Conservation (phyloP, 2,329 filamentous ascomycete species). For the Tolypocladium tropicale region DNA sequence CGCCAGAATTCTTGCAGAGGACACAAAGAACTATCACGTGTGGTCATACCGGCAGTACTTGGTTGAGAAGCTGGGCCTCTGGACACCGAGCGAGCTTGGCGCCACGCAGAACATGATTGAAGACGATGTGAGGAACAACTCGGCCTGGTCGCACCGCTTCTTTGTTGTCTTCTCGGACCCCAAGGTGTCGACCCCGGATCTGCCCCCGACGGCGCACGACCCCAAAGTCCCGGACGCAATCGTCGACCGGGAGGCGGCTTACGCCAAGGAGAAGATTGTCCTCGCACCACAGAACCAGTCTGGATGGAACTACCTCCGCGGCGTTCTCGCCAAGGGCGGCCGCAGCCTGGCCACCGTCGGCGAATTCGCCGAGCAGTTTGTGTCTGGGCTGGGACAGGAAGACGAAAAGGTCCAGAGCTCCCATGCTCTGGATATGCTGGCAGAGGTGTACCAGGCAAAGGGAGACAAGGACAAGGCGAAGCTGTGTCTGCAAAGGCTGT, state of each 20-base stretch:
- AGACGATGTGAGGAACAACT: conserved; percentile 87
- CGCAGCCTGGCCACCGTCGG: conserved; percentile 34
- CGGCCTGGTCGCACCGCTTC: conserved; percentile 94
- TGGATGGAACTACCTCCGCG: conserved; percentile 85
- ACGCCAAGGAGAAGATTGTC: conserved; percentile 61
- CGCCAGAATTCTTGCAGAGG: conserved; percentile 66
- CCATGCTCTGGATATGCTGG: conserved; percentile 61
- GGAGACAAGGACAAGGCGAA: conserved; percentile 52
- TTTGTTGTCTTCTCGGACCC: conserved; percentile 74
- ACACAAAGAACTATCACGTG: conserved; percentile 97
- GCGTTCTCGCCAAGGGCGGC: conserved; percentile 59
- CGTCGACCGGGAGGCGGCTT: conserved; percentile 65
- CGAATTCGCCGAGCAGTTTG: conserved; percentile 41
- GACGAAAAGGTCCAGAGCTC: conserved; percentile 47
- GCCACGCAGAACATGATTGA: conserved; percentile 64
- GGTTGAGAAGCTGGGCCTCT: conserved; percentile 57
- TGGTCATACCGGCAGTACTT: conserved; percentile 86
- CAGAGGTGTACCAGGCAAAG: conserved; percentile 53
- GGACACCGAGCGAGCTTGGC: conserved; percentile 57
- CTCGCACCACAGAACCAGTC: conserved; percentile 89
- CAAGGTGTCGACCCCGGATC: conserved; percentile 32
- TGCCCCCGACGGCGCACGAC: conserved; percentile 41
- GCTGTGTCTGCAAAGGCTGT: conserved; percentile 61
- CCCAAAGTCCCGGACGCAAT: conserved; percentile 48
- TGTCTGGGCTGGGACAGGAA: conserved; percentile 34